Conservation (phyloP, 257 asterid species). For the Scutellaria barbata region DNA sequence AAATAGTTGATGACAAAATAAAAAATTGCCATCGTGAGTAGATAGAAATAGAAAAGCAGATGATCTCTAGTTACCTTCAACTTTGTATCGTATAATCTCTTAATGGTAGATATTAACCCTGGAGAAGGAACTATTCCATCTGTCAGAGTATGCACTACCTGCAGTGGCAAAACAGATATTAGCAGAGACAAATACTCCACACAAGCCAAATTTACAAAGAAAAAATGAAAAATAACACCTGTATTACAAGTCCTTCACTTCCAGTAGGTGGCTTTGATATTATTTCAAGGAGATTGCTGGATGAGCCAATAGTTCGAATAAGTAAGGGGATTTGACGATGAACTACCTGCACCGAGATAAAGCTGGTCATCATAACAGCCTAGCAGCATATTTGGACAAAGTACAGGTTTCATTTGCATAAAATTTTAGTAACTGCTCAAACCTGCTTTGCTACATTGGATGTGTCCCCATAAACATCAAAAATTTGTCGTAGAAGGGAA, state of each 20-base stretch:
- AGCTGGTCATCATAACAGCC: conserved; percentile 37
- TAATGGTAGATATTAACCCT: conserved; percentile 64
- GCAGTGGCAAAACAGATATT: conserved; percentile 39
- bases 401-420: background rate
- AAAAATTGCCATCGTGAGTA: conserved; percentile 3
- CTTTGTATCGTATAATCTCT: conserved; percentile 75
- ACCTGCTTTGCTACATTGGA: conserved; percentile 86
- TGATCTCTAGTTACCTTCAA: conserved; percentile 58
- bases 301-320: conserved; percentile 91
- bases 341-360: conserved; percentile 66
- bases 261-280: conserved; percentile 83
- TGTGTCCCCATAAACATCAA: conserved; percentile 62
- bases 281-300: conserved; percentile 76
- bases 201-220: conserved; percentile 26
- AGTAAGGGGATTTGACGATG: conserved; percentile 87
- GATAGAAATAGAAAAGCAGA: conserved; percentile 18
- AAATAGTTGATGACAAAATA: background rate
- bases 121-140: conserved; percentile 87
- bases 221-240: conserved; percentile 51
- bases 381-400: conserved; percentile 30
- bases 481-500: conserved; percentile 80
- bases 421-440: conserved; percentile 29
- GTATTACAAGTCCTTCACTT: conserved; percentile 78
- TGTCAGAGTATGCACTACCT: conserved; percentile 92
- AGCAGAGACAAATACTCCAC: conserved; percentile 38